These are phyloP conservation scores for Panicum miliaceum DNA, from an alignment of 176 grass and related monocot species.

Conservation along the genomic window DNA sequence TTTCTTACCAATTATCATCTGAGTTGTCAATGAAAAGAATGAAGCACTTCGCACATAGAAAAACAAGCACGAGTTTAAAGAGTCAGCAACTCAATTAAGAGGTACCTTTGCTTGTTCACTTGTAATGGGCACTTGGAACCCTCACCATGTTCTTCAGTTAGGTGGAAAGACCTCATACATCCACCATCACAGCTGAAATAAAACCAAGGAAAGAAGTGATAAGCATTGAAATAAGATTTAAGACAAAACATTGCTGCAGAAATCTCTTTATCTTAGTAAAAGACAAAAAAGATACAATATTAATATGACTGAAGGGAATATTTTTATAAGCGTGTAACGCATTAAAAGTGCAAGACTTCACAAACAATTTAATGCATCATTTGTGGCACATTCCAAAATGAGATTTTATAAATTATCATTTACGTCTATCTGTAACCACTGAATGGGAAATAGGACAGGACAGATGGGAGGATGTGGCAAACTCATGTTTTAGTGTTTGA, in stretches of 20 bases:
- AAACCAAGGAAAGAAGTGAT: conserved; percentile 42
- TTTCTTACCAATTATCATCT: conserved; percentile 42
- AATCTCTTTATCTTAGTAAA: background rate
- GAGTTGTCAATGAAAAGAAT: conserved; percentile 22
- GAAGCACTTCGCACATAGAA: conserved; percentile 38
- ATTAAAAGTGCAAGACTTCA: background rate
- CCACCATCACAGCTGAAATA: conserved; percentile 64
- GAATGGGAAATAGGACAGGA: background rate
- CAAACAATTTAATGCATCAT: background rate
- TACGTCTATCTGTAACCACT: background rate
- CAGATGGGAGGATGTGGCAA: background rate
- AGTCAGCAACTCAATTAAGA: conserved; percentile 12
- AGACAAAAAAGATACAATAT: background rate
- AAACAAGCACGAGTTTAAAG: conserved; percentile 15
- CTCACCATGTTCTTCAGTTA: conserved; percentile 43
- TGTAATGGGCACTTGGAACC: conserved; percentile 38
- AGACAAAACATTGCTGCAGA: background rate
- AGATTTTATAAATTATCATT: background rate
- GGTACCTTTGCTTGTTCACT: conserved; percentile 51
- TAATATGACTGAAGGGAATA: background rate
- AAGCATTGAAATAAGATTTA: background rate
- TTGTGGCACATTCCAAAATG: background rate
- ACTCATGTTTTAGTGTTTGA: background rate
- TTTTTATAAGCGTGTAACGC: background rate
- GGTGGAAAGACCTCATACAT: conserved; percentile 64